These are phyloP conservation scores for Trichosporon sp. DNA, from an alignment of 1,284 basidiomycete species.

Conservation along the genomic window DNA sequence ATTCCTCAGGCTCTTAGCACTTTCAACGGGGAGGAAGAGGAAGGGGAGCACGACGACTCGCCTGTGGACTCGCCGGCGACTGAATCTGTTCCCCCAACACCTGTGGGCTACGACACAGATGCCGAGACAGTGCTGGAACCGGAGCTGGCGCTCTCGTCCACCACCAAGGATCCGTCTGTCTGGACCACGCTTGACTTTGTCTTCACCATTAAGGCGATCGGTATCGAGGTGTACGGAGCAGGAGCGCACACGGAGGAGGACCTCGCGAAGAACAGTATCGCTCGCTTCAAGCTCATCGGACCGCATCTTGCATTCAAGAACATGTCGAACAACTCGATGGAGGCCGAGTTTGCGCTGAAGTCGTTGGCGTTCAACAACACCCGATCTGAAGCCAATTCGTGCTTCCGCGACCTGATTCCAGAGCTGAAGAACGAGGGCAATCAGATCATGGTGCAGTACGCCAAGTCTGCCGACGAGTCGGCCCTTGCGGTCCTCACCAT, in stretches of 20 bases:
- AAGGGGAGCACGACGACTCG: slow-evolving; percentile 16
- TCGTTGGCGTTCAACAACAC: slow-evolving; percentile 91
- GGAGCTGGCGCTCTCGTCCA: slow-evolving; percentile 48
- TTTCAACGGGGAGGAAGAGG: slow-evolving; percentile 42
- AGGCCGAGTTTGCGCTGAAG: slow-evolving; percentile 79
- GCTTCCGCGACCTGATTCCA: slow-evolving; percentile 93
- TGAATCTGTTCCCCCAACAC: slow-evolving; percentile 14
- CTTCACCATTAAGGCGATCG: slow-evolving; percentile 68
- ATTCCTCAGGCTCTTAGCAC: slow-evolving; percentile 62
- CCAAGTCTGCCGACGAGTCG: slow-evolving; percentile 58
- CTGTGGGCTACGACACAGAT: neutral
- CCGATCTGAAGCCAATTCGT: slow-evolving; percentile 64
- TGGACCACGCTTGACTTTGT: slow-evolving; percentile 72
- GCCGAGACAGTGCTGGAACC: slow-evolving; percentile 50
- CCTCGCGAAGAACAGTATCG: slow-evolving; percentile 74
- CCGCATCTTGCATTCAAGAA: slow-evolving; percentile 76
- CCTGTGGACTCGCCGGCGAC: slow-evolving; percentile 15
- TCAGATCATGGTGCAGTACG: slow-evolving; percentile 88
- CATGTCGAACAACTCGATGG: slow-evolving; percentile 73
- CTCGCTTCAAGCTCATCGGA: slow-evolving; percentile 75
- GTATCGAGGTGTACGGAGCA: slow-evolving; percentile 84
- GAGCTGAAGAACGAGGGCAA: slow-evolving; percentile 82
- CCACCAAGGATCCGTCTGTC: slow-evolving; percentile 23
- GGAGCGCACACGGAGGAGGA: slow-evolving; percentile 58
- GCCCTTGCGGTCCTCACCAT: slow-evolving; percentile 78